phyloP scores from a whole-genome alignment of 2,329 filamentous ascomycete species.

The Dendrostoma leiphaemia region DNA sequence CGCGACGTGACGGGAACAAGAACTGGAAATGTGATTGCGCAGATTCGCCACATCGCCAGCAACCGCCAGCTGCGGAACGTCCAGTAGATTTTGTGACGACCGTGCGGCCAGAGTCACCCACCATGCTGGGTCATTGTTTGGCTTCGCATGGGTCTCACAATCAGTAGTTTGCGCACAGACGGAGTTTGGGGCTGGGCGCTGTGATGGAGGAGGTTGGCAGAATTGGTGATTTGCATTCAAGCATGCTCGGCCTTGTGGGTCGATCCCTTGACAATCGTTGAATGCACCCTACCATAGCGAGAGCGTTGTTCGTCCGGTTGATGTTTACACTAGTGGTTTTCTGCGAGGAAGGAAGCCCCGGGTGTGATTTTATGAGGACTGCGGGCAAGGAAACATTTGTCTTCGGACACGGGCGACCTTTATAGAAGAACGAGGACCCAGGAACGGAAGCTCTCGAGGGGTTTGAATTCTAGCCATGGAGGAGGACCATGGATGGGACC shows the following conservation, averaged over 20 bases:
- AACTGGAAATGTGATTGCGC: not conserved
- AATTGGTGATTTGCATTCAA: conserved; percentile 1
- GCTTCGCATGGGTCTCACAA: too few species aligned
- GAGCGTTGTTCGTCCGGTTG: not conserved
- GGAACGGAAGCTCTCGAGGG: not conserved
- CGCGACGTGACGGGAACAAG: not conserved
- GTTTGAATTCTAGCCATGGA: not conserved
- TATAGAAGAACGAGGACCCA: not conserved
- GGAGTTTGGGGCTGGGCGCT: not conserved
- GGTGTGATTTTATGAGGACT: not conserved
- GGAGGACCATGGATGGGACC: not conserved
- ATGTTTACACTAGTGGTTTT: not conserved
- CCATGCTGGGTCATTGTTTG: not conserved
- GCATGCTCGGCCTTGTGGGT: conserved; percentile 4
- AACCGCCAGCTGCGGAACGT: too few species aligned
- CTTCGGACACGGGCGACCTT: not conserved
- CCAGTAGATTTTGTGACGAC: not conserved
- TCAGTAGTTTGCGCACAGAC: conserved; percentile 1
- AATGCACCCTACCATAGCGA: conserved; percentile 1
- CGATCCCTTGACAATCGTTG: conserved; percentile 3
- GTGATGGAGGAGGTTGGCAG: not conserved
- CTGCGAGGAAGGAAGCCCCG: not conserved
- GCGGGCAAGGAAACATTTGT: not conserved
- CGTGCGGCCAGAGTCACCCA: not conserved
- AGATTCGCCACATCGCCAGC: not conserved